Conservation (phyloP, 2,329 filamentous ascomycete species). For the Calcarisporium arbuscula region DNA sequence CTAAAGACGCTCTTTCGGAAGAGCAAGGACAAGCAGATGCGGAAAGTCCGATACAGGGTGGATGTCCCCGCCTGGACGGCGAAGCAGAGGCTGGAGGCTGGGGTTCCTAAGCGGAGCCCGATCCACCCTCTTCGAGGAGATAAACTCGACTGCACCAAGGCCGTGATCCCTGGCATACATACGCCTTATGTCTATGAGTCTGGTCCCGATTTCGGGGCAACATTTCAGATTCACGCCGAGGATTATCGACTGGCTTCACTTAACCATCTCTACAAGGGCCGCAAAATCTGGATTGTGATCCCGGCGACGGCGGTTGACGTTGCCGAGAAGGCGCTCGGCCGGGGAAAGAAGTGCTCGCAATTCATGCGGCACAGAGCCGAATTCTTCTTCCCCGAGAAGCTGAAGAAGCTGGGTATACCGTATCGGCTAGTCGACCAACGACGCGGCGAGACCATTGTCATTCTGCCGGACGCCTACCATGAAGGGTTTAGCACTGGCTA, state of each 20-base stretch:
- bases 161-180: slow-evolving; percentile 32
- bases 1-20: slow-evolving; percentile 29
- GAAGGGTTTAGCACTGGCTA: slow-evolving; percentile 36
- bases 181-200: slow-evolving; percentile 35
- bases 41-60: slow-evolving; percentile 29
- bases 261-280: slow-evolving; percentile 32
- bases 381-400: slow-evolving; percentile 33
- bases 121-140: slow-evolving; percentile 31
- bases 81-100: slow-evolving; percentile 26
- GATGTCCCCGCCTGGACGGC: slow-evolving; percentile 33
- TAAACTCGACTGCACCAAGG: slow-evolving; percentile 28
- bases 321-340: slow-evolving; percentile 26
- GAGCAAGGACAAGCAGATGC: slow-evolving; percentile 28
- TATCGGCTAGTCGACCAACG: slow-evolving; percentile 31
- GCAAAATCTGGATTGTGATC: slow-evolving; percentile 34
- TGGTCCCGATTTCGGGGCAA: slow-evolving; percentile 30
- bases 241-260: slow-evolving; percentile 32
- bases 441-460: slow-evolving; percentile 32
- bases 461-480: slow-evolving; percentile 33
- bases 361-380: slow-evolving; percentile 35
- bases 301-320: slow-evolving; percentile 28
- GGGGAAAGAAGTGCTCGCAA: slow-evolving; percentile 28
- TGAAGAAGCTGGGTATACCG: slow-evolving; percentile 30
- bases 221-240: slow-evolving; percentile 34
- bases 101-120: slow-evolving; percentile 29